A percentile compares a stretch with the other conserved stretches of the same genome.
phyloP scores from a whole-genome alignment of 2,329 filamentous ascomycete genomes.

The Colletotrichum horii region DNA sequence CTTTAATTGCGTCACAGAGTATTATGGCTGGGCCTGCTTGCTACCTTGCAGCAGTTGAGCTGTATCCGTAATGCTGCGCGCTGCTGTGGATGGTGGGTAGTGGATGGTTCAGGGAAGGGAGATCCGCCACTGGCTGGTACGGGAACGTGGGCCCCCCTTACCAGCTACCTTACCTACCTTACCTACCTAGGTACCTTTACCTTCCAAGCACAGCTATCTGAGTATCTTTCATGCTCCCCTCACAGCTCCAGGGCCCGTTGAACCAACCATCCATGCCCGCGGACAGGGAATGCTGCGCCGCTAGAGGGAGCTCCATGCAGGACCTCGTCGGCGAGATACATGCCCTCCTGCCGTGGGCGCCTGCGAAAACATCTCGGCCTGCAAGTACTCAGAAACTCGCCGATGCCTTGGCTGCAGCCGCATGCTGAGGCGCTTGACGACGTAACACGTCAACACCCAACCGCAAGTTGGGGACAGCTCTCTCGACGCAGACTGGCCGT shows the following conservation, averaged over 20 bases:
- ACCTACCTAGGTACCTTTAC: too few species aligned
- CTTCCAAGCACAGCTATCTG: neutral
- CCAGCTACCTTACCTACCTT: neutral
- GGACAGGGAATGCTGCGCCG: neutral
- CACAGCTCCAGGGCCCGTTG: neutral
- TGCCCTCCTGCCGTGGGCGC: neutral
- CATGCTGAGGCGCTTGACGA: neutral
- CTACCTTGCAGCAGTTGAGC: neutral
- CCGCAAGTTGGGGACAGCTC: neutral
- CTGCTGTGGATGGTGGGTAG: neutral
- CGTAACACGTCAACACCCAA: neutral
- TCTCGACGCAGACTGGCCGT: neutral
- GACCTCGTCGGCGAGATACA: neutral
- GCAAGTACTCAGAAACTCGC: neutral
- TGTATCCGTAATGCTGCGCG: neutral
- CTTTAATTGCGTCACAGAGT: constrained; percentile 20
- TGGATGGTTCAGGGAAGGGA: neutral
- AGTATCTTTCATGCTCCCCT: neutral
- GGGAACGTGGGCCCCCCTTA: neutral
- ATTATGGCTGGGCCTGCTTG: neutral
- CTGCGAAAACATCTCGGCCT: neutral
- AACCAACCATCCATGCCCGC: neutral
- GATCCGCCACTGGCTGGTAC: constrained; percentile 14
- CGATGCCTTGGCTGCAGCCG: neutral
- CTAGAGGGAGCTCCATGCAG: constrained; percentile 4